These are phyloP conservation scores for Russula ochroleuca DNA, from an alignment of 768 basidiomycete species.

Conservation along the genomic window DNA sequence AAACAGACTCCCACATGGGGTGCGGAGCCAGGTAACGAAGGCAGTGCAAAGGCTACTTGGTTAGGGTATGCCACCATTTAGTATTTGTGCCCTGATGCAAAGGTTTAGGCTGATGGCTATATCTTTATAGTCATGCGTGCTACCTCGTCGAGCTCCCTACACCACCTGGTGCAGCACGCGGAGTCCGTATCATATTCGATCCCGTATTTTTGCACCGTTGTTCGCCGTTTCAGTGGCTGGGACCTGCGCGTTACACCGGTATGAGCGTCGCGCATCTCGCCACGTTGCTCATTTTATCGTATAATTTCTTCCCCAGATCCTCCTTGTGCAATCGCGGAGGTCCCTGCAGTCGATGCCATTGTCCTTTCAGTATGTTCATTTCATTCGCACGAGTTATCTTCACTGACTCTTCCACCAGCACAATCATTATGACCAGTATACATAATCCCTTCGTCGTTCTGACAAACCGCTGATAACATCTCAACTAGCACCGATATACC, in stretches of 20 bases:
- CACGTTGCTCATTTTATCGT: background rate
- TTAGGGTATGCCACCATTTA: constrained; percentile 16
- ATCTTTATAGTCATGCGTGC: constrained; percentile 36
- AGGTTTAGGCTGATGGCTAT: background rate
- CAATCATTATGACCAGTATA: constrained; percentile 40
- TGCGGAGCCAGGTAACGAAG: constrained; percentile 4
- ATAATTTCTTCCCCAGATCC: constrained; percentile 28
- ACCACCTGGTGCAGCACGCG: constrained; percentile 34
- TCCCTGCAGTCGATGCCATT: constrained; percentile 48
- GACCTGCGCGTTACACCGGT: constrained; percentile 37
- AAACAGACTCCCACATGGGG: constrained; percentile 24
- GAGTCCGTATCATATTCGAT: constrained; percentile 39
- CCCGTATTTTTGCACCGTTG: constrained; percentile 38
- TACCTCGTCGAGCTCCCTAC: constrained; percentile 40
- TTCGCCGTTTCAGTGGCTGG: constrained; percentile 34
- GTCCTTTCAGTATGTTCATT: constrained; percentile 42
- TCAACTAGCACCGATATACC: constrained; percentile 35
- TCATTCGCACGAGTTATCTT: background rate
- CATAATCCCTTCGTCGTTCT: background rate
- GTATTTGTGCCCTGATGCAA: background rate
- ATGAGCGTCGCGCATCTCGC: constrained; percentile 2
- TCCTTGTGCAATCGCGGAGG: constrained; percentile 39
- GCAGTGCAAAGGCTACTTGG: constrained; percentile 26
- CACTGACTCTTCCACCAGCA: constrained; percentile 29
- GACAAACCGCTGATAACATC: background rate